phyloP scores from a whole-genome alignment of 805 yeast species.

The Saccharomyces eubayanus region DNA sequence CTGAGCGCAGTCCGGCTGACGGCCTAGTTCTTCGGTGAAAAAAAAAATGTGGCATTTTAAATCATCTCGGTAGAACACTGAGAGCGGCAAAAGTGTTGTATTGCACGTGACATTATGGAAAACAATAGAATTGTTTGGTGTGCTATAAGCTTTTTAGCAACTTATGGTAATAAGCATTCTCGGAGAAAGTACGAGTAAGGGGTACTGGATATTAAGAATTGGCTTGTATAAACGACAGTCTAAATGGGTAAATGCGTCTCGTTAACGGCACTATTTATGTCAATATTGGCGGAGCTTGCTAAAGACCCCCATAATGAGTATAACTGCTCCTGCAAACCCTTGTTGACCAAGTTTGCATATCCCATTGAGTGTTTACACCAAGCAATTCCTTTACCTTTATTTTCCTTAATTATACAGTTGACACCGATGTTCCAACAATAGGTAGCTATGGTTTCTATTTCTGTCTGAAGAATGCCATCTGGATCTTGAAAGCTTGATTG shows the following conservation, averaged over 20 bases:
- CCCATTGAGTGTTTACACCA: conserved; percentile 28
- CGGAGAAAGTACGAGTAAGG: not conserved
- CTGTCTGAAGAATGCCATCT: conserved; percentile 11
- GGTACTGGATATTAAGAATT: not conserved
- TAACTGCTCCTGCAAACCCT: conserved; percentile 20
- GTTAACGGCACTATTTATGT: not conserved
- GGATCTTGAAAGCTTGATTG: conserved; percentile 2
- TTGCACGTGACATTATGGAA: not conserved
- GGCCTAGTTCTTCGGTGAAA: not conserved
- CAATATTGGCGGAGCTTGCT: conserved; percentile 10
- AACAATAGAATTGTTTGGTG: not conserved
- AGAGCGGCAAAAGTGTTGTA: not conserved
- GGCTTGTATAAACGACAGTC: not conserved
- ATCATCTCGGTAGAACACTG: not conserved
- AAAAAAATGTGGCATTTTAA: not conserved
- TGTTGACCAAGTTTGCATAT: conserved; percentile 23
- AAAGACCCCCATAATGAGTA: conserved; percentile 26
- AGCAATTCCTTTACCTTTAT: conserved; percentile 13
- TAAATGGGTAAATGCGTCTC: not conserved
- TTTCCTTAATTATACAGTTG: conserved; percentile 16
- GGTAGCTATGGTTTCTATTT: conserved; percentile 33
- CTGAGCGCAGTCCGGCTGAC: not conserved
- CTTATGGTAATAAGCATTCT: not conserved
- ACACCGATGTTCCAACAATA: conserved; percentile 36
- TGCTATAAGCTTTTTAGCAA: not conserved